phyloP scores from a whole-genome alignment of 495 filamentous ascomycete genomes.

The Aspergillus mulundensis region DNA sequence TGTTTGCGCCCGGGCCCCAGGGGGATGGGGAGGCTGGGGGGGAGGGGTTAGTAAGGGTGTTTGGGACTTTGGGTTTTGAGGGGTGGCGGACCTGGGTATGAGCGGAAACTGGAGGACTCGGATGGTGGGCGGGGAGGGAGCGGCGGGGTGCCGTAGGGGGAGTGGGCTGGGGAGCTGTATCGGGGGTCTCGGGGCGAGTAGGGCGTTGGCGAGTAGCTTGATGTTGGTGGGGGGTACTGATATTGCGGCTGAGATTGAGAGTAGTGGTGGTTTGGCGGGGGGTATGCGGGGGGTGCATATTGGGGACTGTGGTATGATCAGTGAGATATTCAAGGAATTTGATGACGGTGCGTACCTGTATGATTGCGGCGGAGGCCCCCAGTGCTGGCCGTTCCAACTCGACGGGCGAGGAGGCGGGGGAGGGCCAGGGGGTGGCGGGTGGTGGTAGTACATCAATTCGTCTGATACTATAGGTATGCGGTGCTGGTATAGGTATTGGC shows the following conservation, averaged over 20 bases:
- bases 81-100: conserved; percentile 16
- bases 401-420: conserved; percentile 21
- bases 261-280: conserved; percentile 5
- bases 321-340: too few relatives aligned
- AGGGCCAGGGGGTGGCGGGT: conserved; percentile 12
- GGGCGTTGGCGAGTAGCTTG: conserved; percentile 6
- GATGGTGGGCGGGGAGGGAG: conserved; percentile 18
- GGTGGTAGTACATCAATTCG: conserved; percentile 29
- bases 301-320: conserved; percentile 2
- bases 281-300: conserved; percentile 21
- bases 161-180: conserved; percentile 9
- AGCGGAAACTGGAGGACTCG: background rate
- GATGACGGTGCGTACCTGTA: conserved; percentile 7
- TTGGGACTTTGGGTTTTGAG: conserved; percentile 11
- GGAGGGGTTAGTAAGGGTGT: conserved; percentile 2
- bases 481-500: background rate
- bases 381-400: conserved; percentile 26
- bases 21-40: conserved; percentile 15
- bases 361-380: conserved; percentile 18
- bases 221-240: conserved; percentile 16
- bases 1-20: too few relatives aligned
- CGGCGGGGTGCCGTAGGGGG: conserved; percentile 18
- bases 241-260: too few relatives aligned
- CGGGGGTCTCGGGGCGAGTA: conserved; percentile 5
- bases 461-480: background rate